Conservation (phyloP, 1,139 yeast species). For the Candida freyschussii region DNA sequence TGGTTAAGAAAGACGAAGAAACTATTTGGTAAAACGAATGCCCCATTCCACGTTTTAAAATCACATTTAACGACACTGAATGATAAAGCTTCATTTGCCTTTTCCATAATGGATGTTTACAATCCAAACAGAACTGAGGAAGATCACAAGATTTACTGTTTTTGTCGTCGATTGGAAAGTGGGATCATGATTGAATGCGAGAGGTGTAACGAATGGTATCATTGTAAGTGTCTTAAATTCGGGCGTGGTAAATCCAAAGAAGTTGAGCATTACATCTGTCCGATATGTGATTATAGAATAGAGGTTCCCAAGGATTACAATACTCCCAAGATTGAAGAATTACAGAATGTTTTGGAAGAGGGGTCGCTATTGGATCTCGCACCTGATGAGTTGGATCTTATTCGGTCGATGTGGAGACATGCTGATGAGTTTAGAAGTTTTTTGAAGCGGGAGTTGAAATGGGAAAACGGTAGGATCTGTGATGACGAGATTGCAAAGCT, state of each 20-base stretch:
- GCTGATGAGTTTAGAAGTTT: slow-evolving; percentile 25
- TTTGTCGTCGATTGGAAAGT: slow-evolving; percentile 64
- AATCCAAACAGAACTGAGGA: slow-evolving; percentile 19
- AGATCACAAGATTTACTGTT: slow-evolving; percentile 45
- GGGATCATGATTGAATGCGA: slow-evolving; percentile 83
- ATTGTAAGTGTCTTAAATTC: slow-evolving; percentile 56
- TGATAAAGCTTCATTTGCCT: slow-evolving; percentile 35
- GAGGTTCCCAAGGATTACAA: slow-evolving; percentile 29
- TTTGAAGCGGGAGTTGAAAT: slow-evolving; percentile 21
- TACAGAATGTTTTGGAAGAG: slow-evolving; percentile 30
- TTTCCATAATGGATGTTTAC: slow-evolving; percentile 39
- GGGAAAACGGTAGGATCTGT: slow-evolving; percentile 19
- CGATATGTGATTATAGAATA: slow-evolving; percentile 51
- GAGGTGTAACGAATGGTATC: slow-evolving; percentile 77
- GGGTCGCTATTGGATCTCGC: slow-evolving; percentile 35
- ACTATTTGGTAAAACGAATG: slow-evolving; percentile 34
- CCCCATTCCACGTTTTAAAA: slow-evolving; percentile 30
- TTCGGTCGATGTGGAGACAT: slow-evolving; percentile 26
- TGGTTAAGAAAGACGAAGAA: slow-evolving; percentile 45
- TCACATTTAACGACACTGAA: slow-evolving; percentile 30
- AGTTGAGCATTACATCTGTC: slow-evolving; percentile 50
- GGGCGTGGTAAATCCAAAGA: slow-evolving; percentile 30
- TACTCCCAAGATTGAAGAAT: slow-evolving; percentile 34
- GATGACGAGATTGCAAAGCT: slow-evolving; percentile 23
- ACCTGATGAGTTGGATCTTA: slow-evolving; percentile 39